Evolutionary conservation across 352 stramenopile genomes (phyloP).

Genomic region (Globisporangium radiosum): DNA sequence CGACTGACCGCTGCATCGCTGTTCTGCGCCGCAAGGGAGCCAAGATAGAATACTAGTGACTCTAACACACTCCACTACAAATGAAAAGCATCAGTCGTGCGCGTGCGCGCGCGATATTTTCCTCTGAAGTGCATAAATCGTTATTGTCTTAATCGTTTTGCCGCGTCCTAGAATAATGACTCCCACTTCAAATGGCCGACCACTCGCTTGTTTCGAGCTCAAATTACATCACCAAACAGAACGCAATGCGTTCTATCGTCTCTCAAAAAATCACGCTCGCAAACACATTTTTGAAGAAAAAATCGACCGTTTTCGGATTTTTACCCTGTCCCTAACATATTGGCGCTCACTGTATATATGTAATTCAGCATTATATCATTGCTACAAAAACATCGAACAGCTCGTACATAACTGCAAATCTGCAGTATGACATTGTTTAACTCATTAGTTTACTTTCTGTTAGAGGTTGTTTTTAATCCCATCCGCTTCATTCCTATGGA

Average conservation of each 20-base stretch:
- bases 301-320: not conserved
- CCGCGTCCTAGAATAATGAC: slow-evolving; percentile 1
- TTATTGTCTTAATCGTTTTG: not conserved
- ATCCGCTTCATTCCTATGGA: too few species aligned
- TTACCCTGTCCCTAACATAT: slow-evolving; percentile 3
- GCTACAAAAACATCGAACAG: too few species aligned
- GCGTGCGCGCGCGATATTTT: not conserved
- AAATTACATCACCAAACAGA: slow-evolving; percentile 1
- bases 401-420: too few species aligned
- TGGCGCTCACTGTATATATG: too few species aligned
- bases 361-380: too few species aligned
- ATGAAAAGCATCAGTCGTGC: not conserved
- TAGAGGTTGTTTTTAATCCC: too few species aligned
- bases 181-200: slow-evolving; percentile 1
- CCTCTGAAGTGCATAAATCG: not conserved
- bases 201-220: slow-evolving; percentile 2
- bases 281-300: not conserved
- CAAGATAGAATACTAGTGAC: slow-evolving; percentile 1
- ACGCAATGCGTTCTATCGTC: not conserved
- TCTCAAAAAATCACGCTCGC: not conserved
- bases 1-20: slow-evolving; percentile 2
- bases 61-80: not conserved
- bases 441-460: too few species aligned
- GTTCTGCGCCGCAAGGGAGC: slow-evolving; percentile 1
- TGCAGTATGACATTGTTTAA: too few species aligned